Base-by-base conservation (phyloP, 225 moss, liverwort and hornwort species). In the Sphagnum tenellum region DNA sequence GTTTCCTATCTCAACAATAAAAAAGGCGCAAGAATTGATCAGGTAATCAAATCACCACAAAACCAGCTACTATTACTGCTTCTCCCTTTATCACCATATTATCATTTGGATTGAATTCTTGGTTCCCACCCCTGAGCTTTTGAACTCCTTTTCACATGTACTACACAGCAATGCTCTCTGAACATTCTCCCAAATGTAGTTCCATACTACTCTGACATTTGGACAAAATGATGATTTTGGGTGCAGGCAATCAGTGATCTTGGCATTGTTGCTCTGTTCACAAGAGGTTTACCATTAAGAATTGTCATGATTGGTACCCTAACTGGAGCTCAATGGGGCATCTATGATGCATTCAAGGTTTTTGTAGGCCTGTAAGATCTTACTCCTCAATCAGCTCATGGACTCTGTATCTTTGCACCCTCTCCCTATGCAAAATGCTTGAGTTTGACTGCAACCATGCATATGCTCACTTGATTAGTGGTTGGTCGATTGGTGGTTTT, bases 271-370 rank as follows among this genome's bases (percentile, higher is more conserved):
- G 79, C 88, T 4, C 76, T 92, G 64, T 89, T 96, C 68, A 92
- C 92, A 12, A 79, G 88, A 61, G 95, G 95, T 55, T 79, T 96
- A 52, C 92, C 89, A 48, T 57, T 96, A 12, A 81, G 85, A 60
- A 92, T 96, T 54, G 60, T 96, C 0, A 96, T 96, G 92, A 71
- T 96, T 71, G 92, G 95, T 50, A 95, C 95, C 12, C 83, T 95
- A 5, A 96, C 89, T 4, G 88, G 89, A 76, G 92, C 88, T 0
- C 95, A 96, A 76, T 96, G 92, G 95, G 92, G 89, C 45, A 88
- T 96, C 0, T 96, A 96, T 3, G 77, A 86, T 71, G 79, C 79
- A 55, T 82, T 86, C 61, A 86, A 86, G 70, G 77, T 86, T 71
- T 82, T 66, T 7, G 47, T 86, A 12, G 82, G 82, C 70, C 69